Conservation (phyloP, 169 alveolate species). For the Plasmodium inui region DNA sequence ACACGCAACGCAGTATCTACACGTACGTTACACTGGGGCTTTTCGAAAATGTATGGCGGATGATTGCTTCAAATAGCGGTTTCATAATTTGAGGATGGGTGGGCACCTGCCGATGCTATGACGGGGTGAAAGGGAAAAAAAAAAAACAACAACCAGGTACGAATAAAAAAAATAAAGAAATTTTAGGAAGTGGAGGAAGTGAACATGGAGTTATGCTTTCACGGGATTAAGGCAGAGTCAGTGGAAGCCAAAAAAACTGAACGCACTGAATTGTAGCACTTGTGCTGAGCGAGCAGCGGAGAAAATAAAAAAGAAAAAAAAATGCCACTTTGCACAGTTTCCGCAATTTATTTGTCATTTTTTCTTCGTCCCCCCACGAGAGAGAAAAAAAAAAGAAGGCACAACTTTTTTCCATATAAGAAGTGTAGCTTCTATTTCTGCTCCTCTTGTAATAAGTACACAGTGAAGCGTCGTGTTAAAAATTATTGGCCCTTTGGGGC, state of each 20-base stretch:
- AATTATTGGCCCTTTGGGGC: neutral
- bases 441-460: neutral
- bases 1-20: neutral
- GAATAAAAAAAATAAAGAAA: neutral
- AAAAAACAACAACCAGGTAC: too few species aligned
- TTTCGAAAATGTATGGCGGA: neutral
- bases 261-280: neutral
- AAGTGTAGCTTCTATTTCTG: neutral
- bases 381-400: neutral
- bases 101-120: neutral
- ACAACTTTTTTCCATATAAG: neutral
- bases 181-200: neutral
- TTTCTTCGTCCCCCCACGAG: neutral
- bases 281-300: neutral
- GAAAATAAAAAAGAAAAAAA: neutral
- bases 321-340: neutral
- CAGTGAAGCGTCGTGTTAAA: neutral
- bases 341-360: neutral
- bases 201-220: neutral
- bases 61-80: neutral
- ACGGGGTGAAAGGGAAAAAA: neutral
- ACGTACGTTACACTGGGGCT: neutral
- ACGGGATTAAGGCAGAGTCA: neutral
- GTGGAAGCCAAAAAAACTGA: neutral
- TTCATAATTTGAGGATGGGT: neutral